Evolutionary conservation across 805 yeast genomes (phyloP).

Genomic region (Metschnikowia rubicola): DNA sequence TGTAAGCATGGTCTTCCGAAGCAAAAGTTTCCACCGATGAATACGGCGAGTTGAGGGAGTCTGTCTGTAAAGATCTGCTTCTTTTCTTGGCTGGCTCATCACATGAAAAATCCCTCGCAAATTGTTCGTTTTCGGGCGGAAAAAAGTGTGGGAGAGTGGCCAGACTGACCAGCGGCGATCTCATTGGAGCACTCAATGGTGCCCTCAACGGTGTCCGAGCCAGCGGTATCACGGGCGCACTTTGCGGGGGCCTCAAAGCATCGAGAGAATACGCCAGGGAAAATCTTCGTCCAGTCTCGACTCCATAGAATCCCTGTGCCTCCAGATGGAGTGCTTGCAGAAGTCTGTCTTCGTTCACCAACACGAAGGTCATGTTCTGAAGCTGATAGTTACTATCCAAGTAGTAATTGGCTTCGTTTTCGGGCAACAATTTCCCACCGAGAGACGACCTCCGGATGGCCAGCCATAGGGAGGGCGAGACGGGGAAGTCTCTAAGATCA

Average conservation of each 20-base stretch:
- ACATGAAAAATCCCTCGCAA: background rate
- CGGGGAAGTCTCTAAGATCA: slow-evolving; percentile 47
- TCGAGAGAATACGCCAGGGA: slow-evolving; percentile 2
- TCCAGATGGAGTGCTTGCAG: background rate
- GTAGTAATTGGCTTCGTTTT: slow-evolving; percentile 49
- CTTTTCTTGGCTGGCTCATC: slow-evolving; percentile 6
- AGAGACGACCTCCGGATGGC: slow-evolving; percentile 57
- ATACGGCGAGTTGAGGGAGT: background rate
- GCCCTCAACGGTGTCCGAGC: background rate
- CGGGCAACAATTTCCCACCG: slow-evolving; percentile 52
- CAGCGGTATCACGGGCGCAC: background rate
- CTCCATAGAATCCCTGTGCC: background rate
- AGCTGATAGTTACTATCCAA: slow-evolving; percentile 44
- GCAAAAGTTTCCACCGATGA: background rate
- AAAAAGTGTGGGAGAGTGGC: background rate
- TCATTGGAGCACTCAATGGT: slow-evolving; percentile 4
- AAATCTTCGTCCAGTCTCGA: background rate
- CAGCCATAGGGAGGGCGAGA: slow-evolving; percentile 48
- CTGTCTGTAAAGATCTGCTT: slow-evolving; percentile 1
- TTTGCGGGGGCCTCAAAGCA: background rate
- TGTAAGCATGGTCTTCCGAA: background rate
- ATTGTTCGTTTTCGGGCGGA: background rate
- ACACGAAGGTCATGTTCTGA: slow-evolving; percentile 29
- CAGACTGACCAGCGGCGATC: background rate
- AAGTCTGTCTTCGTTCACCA: background rate